Conservation (phyloP, 129 eudicot species). For the Tanacetum coccineum region DNA sequence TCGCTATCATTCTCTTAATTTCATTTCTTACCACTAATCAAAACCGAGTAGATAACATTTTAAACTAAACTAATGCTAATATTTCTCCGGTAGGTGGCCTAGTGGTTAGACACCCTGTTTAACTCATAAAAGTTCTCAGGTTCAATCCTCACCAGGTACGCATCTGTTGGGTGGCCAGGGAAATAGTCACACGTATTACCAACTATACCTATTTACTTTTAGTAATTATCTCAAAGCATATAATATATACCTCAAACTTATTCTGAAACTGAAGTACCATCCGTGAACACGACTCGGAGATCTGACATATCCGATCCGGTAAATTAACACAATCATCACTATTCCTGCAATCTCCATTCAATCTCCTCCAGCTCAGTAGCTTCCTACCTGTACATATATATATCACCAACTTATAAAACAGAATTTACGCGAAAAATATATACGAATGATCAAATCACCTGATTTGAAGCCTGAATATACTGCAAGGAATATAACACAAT, state of each 20-base stretch:
- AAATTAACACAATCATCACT: conserved; percentile 37
- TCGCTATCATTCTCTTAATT: too few species aligned
- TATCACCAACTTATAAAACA: conserved; percentile 1
- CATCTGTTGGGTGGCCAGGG: too few species aligned
- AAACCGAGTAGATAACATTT: too few species aligned
- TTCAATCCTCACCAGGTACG: too few species aligned
- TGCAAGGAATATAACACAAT: conserved; percentile 66
- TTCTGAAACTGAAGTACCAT: conserved; percentile 87
- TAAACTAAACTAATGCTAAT: too few species aligned
- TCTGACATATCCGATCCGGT: conserved; percentile 62
- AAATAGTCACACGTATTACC: too few species aligned
- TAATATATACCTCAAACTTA: conserved; percentile 46
- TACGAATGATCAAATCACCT: neutral
- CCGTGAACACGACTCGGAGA: conserved; percentile 77
- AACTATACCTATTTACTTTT: too few species aligned
- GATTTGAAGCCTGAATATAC: conserved; percentile 40
- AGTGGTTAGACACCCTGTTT: too few species aligned
- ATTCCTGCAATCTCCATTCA: conserved; percentile 49
- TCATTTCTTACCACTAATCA: too few species aligned
- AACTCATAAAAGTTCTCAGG: too few species aligned
- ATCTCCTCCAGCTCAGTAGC: conserved; percentile 61
- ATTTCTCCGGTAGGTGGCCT: too few species aligned
- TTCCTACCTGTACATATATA: conserved; percentile 27
- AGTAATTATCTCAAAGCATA: too few species aligned
- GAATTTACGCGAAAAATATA: neutral